Percentiles rank a stretch among this genome's conserved stretches.
Evolutionary conservation across 108 stramenopile species (phyloP).

Genomic region (Nitzschia inconspicua): DNA sequence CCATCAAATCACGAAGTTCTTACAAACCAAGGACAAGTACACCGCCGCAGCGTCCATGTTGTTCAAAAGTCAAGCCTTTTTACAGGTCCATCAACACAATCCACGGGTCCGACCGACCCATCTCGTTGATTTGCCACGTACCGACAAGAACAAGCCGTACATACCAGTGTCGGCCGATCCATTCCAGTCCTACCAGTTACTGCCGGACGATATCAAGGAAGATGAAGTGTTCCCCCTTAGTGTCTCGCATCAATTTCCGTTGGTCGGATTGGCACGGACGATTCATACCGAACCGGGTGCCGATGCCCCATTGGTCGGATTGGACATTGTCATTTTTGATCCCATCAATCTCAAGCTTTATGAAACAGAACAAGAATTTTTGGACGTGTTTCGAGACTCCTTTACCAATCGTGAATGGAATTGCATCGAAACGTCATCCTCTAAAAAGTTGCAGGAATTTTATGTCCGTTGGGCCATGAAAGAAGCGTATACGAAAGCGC

Average conservation of each 20-base stretch:
- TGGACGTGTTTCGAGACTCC: constrained; percentile 44
- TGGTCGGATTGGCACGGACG: constrained; percentile 51
- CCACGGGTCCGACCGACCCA: background rate
- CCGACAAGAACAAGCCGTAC: constrained; percentile 62
- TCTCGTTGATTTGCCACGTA: constrained; percentile 66
- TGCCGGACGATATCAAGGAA: constrained; percentile 11
- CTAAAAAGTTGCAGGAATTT: constrained; percentile 46
- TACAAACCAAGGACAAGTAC: constrained; percentile 49
- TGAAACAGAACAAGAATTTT: constrained; percentile 46
- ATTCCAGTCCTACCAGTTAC: background rate
- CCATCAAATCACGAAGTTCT: constrained; percentile 33
- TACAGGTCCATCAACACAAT: background rate
- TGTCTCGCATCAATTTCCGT: constrained; percentile 80
- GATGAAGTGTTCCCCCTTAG: constrained; percentile 37
- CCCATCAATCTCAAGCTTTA: constrained; percentile 35
- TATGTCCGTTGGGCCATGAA: constrained; percentile 81
- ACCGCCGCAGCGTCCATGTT: constrained; percentile 54
- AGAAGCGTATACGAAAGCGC: constrained; percentile 83
- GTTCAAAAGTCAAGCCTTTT: constrained; percentile 65
- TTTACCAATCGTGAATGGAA: constrained; percentile 66
- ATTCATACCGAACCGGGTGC: constrained; percentile 4
- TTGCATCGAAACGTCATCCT: constrained; percentile 21
- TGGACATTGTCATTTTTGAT: constrained; percentile 72
- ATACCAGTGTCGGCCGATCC: constrained; percentile 31
- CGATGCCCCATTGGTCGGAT: constrained; percentile 29